Percentiles rank a stretch among this genome's conserved stretches.
Evolutionary conservation across 768 basidiomycete genomes (phyloP).

Genomic region (Xerocomus potaroensis): DNA sequence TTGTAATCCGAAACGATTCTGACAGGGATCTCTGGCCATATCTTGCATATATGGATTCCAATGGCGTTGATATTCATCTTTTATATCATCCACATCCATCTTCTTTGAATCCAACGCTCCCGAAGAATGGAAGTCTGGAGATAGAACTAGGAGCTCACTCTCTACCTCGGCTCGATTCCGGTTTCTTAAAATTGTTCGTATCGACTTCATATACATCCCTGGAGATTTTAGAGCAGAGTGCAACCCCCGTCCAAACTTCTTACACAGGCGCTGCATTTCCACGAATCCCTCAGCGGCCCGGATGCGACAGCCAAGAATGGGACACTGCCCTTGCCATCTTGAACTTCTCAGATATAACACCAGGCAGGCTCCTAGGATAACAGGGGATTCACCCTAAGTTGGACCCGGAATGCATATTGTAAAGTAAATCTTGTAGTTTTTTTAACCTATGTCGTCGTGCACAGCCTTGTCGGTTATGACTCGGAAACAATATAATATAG

Average conservation of each 20-base stretch:
- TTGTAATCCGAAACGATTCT: constrained; percentile 48
- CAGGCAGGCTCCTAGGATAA: not conserved
- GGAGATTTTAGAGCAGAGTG: constrained; percentile 45
- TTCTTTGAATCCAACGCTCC: constrained; percentile 40
- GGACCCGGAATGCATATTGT: constrained; percentile 2
- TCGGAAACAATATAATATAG: not conserved
- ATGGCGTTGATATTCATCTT: constrained; percentile 48
- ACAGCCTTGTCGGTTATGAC: constrained; percentile 5
- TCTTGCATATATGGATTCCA: constrained; percentile 57
- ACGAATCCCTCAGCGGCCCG: constrained; percentile 1
- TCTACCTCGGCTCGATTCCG: constrained; percentile 41
- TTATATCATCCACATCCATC: constrained; percentile 49
- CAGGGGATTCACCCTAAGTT: constrained; percentile 5
- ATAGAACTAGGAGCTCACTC: constrained; percentile 40
- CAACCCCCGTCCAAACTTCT: constrained; percentile 16
- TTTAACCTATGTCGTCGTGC: not conserved
- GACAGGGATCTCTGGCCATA: constrained; percentile 58
- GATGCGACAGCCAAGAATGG: constrained; percentile 24
- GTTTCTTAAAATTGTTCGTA: constrained; percentile 57
- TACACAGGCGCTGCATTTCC: constrained; percentile 10
- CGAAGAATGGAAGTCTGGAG: constrained; percentile 35
- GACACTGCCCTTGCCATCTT: constrained; percentile 27
- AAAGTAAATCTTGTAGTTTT: too few species aligned
- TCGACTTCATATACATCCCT: constrained; percentile 48
- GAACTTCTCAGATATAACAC: constrained; percentile 14